A percentile compares a stretch with the other conserved stretches of the same genome.
Conservation (phyloP, 176 grass and related monocot genomes). For the Musa itinerans region DNA sequence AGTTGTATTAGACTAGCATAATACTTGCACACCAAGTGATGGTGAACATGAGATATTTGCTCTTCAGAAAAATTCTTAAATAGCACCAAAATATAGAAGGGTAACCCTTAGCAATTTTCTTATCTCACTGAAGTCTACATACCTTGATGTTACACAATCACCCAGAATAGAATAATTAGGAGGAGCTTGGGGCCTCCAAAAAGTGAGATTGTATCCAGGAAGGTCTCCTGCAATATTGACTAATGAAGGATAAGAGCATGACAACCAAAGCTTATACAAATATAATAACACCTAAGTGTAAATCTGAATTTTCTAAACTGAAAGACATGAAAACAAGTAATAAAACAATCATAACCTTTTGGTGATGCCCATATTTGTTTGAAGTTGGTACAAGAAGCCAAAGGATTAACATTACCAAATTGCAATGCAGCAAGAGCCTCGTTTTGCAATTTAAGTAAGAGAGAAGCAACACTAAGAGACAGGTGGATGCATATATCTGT, state of each 20-base stretch:
- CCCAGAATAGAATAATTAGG: constrained; percentile 94
- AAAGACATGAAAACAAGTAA: neutral
- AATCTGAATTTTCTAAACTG: neutral
- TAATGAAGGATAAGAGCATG: neutral
- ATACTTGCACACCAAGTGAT: too few relatives aligned
- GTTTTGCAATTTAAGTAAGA: constrained; percentile 86
- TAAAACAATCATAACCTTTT: constrained; percentile 36
- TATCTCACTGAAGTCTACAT: constrained; percentile 1
- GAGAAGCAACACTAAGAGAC: constrained; percentile 79
- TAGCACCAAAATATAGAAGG: neutral
- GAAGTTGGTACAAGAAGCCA: constrained; percentile 88
- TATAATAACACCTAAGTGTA: neutral
- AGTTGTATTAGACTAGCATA: too few relatives aligned
- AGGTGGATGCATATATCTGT: constrained; percentile 87
- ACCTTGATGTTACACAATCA: constrained; percentile 96
- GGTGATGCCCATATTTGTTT: constrained; percentile 80
- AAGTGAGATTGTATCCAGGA: constrained; percentile 85
- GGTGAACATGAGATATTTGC: neutral
- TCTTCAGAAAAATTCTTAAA: neutral
- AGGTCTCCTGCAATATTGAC: constrained; percentile 39
- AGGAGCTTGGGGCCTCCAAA: constrained; percentile 95
- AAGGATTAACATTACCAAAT: constrained; percentile 76
- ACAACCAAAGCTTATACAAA: neutral
- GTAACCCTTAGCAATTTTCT: neutral
- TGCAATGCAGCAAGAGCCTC: constrained; percentile 83